Evolutionary conservation across 148 eudicot species (phyloP), one percentile per base, ranked within the genome.

Genomic region (Simmondsia chinensis): DNA sequence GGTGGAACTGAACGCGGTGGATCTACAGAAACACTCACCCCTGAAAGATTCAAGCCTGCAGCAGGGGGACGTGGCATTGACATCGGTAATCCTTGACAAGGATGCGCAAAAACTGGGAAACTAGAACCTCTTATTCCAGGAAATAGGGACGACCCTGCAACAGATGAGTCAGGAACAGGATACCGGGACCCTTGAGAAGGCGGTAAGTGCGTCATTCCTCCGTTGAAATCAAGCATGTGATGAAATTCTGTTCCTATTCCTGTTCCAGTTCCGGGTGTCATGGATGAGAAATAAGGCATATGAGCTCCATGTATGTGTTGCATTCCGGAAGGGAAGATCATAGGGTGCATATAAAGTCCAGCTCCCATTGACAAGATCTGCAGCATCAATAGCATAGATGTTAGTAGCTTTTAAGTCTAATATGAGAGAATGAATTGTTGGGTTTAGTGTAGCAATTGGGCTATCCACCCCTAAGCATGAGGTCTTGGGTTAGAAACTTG

Each of bases 351-450:
- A 48, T 79, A 93, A 48, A 93, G 6, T 41, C 99, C 99, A 41
- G 82, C 65, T 42, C 96, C 99, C 96, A 86, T 82, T 9, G 96
- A 77, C 77, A 86, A 74, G 15, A 93, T 75, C 99, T 86, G 94
- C 64, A 42, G 21, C 4, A 20, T n/a, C 14, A 37, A 6, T 23
- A 42, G 23, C 9, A 13, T 15, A 33, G n/a, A n/a, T n/a, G n/a
- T n/a, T n/a, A n/a, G n/a, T n/a, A n/a, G n/a, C n/a, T n/a, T n/a
- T n/a, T n/a, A n/a, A n/a, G n/a, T n/a, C n/a, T n/a, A n/a, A n/a
- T n/a, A n/a, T n/a, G n/a, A n/a, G n/a, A n/a, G n/a, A n/a, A n/a
- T n/a, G n/a, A n/a, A n/a, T n/a, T n/a, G n/a, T n/a, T n/a, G n/a
- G n/a, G n/a, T n/a, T n/a, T n/a, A n/a, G n/a, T n/a, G n/a, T n/a